Evolutionary conservation across 768 basidiomycete species (phyloP), one percentile per base, ranked within the genome.

Genomic region (Leccinum truebloodii): DNA sequence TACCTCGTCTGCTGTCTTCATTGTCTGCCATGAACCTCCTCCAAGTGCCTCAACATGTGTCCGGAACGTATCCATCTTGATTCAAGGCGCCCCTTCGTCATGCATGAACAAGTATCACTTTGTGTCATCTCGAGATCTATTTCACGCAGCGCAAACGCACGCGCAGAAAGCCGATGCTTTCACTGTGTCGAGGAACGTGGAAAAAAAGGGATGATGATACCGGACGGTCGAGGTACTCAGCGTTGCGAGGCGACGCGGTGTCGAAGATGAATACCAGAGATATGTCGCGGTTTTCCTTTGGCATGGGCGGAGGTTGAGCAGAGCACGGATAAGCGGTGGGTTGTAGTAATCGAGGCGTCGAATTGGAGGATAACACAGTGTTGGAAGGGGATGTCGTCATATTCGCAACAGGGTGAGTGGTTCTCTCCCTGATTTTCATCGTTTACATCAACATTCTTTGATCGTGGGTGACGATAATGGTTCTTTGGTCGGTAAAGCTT

Each of bases 51-150:
- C 48, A 79, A 77, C 78, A 80, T 78, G 56, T 80, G 80, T 85
- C 71, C 85, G 79, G 85, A 82, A 84, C 71, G 83, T 78, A 69
- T 70, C 59, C 65, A 67, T 68, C 57, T 67, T 65, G 70, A 58
- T 55, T 61, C 61, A 58, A 54, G 60, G 63, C 57, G 52, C 32
- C 61, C 59, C 24, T 65, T 52, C 41, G 54, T 59, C 51, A 55
- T 52, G 56, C 67, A 79, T 81, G 59, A 28, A 81, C 83, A 81
- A 74, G 75, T 75, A 77, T 76, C 67, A 71, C 52, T 77, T 70
- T 80, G 83, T 74, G 67, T 76, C 68, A 72, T 78, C 82, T 84
- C 79, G 81, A 82, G 82, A 80, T 69, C 81, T 82, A 77, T 67
- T 71, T 70, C 70, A 60, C 54, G 62, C 62, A 57, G 26, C 3